Evolutionary conservation across 192 early-diverging fungal species (phyloP), one percentile per base, ranked within the genome.

Genomic region (Entomortierella beljakovae): DNA sequence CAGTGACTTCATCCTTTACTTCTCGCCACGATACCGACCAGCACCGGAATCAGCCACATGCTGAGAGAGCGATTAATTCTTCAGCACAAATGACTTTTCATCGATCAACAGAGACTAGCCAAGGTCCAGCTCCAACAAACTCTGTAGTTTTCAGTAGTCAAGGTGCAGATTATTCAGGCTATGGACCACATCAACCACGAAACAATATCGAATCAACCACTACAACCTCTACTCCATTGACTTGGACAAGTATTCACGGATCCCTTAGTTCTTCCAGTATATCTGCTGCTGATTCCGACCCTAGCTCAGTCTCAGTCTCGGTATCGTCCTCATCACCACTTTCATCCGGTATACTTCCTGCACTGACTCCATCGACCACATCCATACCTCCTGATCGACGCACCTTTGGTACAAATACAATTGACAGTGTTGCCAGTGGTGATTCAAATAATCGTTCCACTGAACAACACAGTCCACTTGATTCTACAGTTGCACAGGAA

Each of bases 191-290:
- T n/a, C n/a, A n/a, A n/a, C n/a, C n/a, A n/a, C n/a, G n/a, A n/a
- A n/a, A n/a, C n/a, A n/a, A n/a, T n/a, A n/a, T n/a, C n/a, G n/a
- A n/a, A n/a, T n/a, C n/a, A n/a, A n/a, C n/a, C n/a, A n/a, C n/a
- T n/a, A n/a, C n/a, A n/a, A n/a, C n/a, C 0, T 79, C 75, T 1
- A 70, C 75, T 7, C 75, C 75, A 5, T 70, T 79, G 75, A 23
- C 43, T n/a, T 28, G 18, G n/a, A n/a, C n/a, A n/a, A n/a, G n/a
- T n/a, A n/a, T n/a, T n/a, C n/a, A n/a, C n/a, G n/a, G n/a, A n/a
- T n/a, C n/a, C n/a, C n/a, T n/a, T n/a, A 22, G 28, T 38, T 28
- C 31, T 25, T 60, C 57, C 3, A 52, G 61, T 33, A 67, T 77
- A 50, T n/a, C 65, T 46, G n/a, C 73, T n/a, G 59, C 54, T 6